Conservation (phyloP, 202 grass and related monocot species). For the Elaeis oleifera region DNA sequence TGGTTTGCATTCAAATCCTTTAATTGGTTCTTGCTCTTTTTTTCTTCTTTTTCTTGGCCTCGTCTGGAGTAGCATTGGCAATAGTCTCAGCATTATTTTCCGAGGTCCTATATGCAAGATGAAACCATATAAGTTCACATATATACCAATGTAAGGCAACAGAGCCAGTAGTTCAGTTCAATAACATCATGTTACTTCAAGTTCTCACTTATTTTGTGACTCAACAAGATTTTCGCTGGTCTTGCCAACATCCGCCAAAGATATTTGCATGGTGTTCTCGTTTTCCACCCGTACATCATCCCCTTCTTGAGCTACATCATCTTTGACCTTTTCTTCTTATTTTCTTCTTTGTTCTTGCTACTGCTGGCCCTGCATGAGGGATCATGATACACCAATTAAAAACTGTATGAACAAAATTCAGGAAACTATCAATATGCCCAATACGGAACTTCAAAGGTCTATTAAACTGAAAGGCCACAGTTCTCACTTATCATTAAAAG, state of each 20-base stretch:
- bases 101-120: constrained; percentile 16
- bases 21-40: constrained; percentile 41
- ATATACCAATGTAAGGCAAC: constrained; percentile 8
- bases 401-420: no score
- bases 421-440: no score
- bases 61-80: constrained; percentile 23
- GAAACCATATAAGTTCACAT: constrained; percentile 11
- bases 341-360: constrained; percentile 11
- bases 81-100: constrained; percentile 10
- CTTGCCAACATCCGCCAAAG: no score
- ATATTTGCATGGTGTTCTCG: no score
- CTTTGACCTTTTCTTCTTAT: constrained; percentile 10
- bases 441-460: no score
- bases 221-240: no score
- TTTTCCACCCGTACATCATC: neutral
- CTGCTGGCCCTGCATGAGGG: neutral
- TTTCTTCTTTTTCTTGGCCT: constrained; percentile 55
- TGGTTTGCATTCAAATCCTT: constrained; percentile 30
- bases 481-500: constrained; percentile 9
- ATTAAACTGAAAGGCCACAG: no score
- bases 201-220: no score
- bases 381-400: neutral
- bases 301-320: neutral
- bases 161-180: constrained; percentile 1
- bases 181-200: neutral